These are phyloP conservation scores for Cryptosporidium muris DNA, from an alignment of 169 alveolate genomes.

Conservation along the genomic window DNA sequence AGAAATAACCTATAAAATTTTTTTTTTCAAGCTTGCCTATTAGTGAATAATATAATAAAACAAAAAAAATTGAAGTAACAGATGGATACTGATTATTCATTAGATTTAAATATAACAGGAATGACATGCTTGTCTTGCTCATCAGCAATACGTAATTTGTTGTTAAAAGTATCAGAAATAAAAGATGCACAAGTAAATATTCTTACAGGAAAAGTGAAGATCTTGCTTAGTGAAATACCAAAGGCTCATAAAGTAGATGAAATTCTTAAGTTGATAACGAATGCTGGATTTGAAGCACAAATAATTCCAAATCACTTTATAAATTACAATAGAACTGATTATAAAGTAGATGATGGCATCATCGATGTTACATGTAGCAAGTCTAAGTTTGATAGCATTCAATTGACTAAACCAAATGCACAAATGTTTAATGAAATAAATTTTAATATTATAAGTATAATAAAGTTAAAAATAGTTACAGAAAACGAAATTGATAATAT, in stretches of 20 bases:
- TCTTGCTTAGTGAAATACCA: conserved; percentile 7
- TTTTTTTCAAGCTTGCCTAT: neutral
- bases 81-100: conserved; percentile 22
- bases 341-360: no score
- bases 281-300: conserved; percentile 33
- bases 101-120: conserved; percentile 54
- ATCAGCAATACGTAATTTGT: conserved; percentile 22
- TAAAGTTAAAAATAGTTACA: no score
- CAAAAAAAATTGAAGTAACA: neutral
- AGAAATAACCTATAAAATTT: neutral
- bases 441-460: no score
- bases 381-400: no score
- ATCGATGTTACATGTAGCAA: no score
- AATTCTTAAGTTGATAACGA: conserved; percentile 37
- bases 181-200: conserved; percentile 56
- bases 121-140: conserved; percentile 69
- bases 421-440: no score
- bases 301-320: no score
- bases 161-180: conserved; percentile 12
- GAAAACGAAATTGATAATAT: no score
- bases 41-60: neutral
- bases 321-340: no score
- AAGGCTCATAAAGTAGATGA: conserved; percentile 15
- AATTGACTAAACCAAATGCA: no score
- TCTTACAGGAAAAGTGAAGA: conserved; percentile 22